phyloP scores from a whole-genome alignment of 2,329 filamentous ascomycete genomes.

The Ophiostoma himal-ulmi region DNA sequence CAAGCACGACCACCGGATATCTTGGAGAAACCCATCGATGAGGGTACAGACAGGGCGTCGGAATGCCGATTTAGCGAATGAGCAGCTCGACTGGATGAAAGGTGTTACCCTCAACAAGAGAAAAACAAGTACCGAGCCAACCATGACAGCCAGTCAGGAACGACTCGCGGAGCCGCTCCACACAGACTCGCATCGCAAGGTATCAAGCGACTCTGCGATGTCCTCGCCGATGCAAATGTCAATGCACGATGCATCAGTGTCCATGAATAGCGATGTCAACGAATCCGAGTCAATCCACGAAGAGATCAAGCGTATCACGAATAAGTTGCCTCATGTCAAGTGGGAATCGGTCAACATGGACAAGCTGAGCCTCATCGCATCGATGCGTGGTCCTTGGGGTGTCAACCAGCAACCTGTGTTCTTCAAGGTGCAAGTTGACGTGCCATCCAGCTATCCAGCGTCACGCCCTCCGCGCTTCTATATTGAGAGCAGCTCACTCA shows the following conservation, averaged over 20 bases:
- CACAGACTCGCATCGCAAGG: slow-evolving; percentile 18
- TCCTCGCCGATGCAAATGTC: slow-evolving; percentile 42
- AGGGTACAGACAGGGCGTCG: slow-evolving; percentile 42
- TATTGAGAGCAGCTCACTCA: slow-evolving; percentile 57
- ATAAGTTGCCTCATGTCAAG: slow-evolving; percentile 56
- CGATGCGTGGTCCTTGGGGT: slow-evolving; percentile 61
- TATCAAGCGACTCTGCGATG: slow-evolving; percentile 24
- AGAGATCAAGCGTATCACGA: slow-evolving; percentile 57
- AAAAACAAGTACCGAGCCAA: slow-evolving; percentile 39
- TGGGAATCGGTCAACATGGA: slow-evolving; percentile 63
- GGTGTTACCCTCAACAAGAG: slow-evolving; percentile 59
- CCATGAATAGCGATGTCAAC: slow-evolving; percentile 48
- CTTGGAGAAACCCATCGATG: slow-evolving; percentile 55
- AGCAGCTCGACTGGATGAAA: slow-evolving; percentile 64
- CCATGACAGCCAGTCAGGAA: slow-evolving; percentile 15
- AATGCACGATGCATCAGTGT: slow-evolving; percentile 48
- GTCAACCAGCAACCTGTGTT: slow-evolving; percentile 51
- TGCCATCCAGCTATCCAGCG: slow-evolving; percentile 56
- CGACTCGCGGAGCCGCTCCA: slow-evolving; percentile 9
- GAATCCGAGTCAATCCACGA: slow-evolving; percentile 59
- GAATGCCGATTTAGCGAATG: slow-evolving; percentile 43
- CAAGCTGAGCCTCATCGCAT: slow-evolving; percentile 52
- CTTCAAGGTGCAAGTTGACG: slow-evolving; percentile 55
- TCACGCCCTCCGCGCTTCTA: slow-evolving; percentile 52
- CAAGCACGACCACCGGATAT: slow-evolving; percentile 35